Evolutionary conservation across 495 filamentous ascomycete genomes (phyloP), one percentile per base, ranked within the genome.

Genomic region (Evernia prunastri): DNA sequence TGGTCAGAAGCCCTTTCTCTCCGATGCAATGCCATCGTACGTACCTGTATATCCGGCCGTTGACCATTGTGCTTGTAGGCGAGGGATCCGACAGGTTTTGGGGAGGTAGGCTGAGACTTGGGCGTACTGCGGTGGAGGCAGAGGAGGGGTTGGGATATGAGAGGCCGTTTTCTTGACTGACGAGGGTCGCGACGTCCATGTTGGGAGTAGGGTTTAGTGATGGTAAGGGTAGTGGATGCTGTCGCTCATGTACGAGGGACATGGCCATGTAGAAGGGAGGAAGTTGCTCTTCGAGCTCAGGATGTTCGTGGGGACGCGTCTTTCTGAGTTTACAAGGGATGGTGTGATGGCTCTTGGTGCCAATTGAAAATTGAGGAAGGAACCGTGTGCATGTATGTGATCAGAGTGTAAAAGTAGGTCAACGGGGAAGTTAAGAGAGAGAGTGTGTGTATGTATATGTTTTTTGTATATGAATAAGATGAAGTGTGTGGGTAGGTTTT

Each of bases 21-120:
- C 13, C 0, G 35, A 25, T 36, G 20, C 18, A 0, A 23, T 1
- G 12, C 25, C 29, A 23, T 25, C 20, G 1, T 15, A 43, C 37
- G 47, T 59, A 71, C 69, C 63, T 63, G 43, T 69, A 71, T 47
- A 67, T 66, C 23, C 65, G 58, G 33, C 67, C 67, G 60, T 69
- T 62, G 37, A 61, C 65, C 58, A 61, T 45, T 23, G 63, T 56
- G 37, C 63, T 67, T 33, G 59, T 62, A 6, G 64, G 35, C 3
- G 37, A 33, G 6, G 67, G 65, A 56, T 67, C 67, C 20, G 58
- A 58, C n/a, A 59, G 45, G 25, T 58, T 67, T 45, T 37, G 42
- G 1, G 67, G 61, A 23, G 64, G 64, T 18, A 66, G 51, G 47
- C 27, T 66, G 15, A 69, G 40, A 31, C 20, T 67, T 17, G 67